Evolutionary conservation across 2,329 filamentous ascomycete genomes (phyloP), one percentile per base, ranked within the genome.

Genomic region (Fragosphaeria purpurea): DNA sequence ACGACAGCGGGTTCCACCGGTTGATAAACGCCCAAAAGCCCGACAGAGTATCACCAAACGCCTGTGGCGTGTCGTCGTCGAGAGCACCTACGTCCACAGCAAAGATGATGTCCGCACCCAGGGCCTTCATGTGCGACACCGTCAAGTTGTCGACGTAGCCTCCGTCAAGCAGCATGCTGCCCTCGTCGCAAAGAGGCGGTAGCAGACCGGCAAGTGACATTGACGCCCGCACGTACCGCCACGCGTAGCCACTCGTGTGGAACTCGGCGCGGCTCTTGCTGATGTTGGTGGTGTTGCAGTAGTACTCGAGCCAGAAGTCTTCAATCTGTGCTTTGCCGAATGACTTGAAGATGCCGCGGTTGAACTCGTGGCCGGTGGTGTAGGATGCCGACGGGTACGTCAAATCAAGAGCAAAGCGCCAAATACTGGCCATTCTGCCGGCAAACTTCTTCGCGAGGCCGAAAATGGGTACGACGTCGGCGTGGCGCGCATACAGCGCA

Each of bases 251-350:
- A 54, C 86, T 93, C 0, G 89, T 96, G 67, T 98, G 93, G 57
- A 94, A 90, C 64, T 98, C 93, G 4, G 82, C 82, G 22, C 91
- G 80, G 54, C 86, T 93, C 66, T 95, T 94, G 70, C 86, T 94
- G 68, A 98, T 97, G 66, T 97, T 98, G 39, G 94, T 98, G 0
- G 93, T 97, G 68, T 98, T 98, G 76, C 94, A 98, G 70, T 98
- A 98, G 65, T 88, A 98, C 59, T 95, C 89, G 9, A 98, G 78
- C 93, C 93, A 98, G 62, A 97, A 98, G 65, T 98, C 93, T 68
- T 98, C 93, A 52, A 98, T 97, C 63, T 97, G 93, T 8, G 88
- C 87, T 61, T 96, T 88, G 11, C 90, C 93, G 64, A 98, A 96
- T 0, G 91, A 89, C 67, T 98, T 98, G 79, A 96, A 98, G 57